Conservation (phyloP, 768 basidiomycete genomes). For the Leucosporidium yakuticum region DNA sequence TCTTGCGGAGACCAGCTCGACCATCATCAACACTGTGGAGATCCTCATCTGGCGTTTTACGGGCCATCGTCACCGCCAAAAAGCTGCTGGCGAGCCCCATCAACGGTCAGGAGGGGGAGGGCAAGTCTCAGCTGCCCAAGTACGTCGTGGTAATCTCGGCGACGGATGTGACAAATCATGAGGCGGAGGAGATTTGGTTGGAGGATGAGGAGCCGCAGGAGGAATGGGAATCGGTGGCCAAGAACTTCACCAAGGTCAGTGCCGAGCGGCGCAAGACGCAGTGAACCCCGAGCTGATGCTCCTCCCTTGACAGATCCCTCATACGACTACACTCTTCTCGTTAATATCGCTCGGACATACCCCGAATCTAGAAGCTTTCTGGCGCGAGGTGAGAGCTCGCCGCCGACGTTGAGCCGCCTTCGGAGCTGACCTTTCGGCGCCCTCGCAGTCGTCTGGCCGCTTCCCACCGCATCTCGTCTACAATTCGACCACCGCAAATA, state of each 20-base stretch:
- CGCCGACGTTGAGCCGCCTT: background rate
- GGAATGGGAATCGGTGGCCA: conserved; percentile 25
- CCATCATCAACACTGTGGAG: conserved; percentile 26
- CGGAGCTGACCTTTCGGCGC: background rate
- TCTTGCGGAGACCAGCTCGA: conserved; percentile 12
- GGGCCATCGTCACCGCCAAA: conserved; percentile 27
- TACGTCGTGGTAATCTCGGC: conserved; percentile 32
- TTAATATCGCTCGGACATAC: conserved; percentile 28
- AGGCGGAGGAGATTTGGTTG: conserved; percentile 24
- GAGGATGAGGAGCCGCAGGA: conserved; percentile 23
- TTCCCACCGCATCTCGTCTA: conserved; percentile 31
- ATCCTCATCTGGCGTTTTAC: conserved; percentile 21
- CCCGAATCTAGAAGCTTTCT: conserved; percentile 29
- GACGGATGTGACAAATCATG: conserved; percentile 17
- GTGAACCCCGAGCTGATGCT: background rate
- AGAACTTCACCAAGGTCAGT: conserved; percentile 26
- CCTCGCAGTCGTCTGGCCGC: conserved; percentile 9
- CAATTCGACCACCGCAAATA: conserved; percentile 8
- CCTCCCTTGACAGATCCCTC: background rate
- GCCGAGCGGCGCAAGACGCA: background rate
- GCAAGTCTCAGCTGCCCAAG: conserved; percentile 20
- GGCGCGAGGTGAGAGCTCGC: conserved; percentile 9
- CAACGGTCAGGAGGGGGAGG: conserved; percentile 6
- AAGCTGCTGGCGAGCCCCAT: conserved; percentile 14
- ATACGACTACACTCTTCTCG: conserved; percentile 29